Percentiles rank a stretch among this genome's conserved stretches.
phyloP scores from a whole-genome alignment of 1,284 basidiomycete species.

The Trichosporon ovoides region DNA sequence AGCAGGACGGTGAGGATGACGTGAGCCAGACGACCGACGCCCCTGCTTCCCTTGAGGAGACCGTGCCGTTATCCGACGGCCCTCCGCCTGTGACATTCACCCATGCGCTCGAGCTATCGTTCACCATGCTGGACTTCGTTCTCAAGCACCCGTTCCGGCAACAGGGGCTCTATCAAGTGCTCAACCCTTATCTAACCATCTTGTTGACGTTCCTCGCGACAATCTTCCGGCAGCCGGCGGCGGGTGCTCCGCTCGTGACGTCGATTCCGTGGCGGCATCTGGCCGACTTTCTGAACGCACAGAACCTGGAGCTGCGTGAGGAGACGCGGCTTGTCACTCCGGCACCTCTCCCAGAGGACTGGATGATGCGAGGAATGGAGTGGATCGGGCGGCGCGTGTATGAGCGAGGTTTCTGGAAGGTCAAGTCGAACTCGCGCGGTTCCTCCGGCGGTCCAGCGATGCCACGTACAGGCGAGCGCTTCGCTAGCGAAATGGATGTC shows the following conservation, averaged over 20 bases:
- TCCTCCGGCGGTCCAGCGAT: slow-evolving; percentile 52
- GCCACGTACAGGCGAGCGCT: slow-evolving; percentile 40
- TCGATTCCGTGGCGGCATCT: slow-evolving; percentile 80
- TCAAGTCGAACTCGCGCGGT: slow-evolving; percentile 42
- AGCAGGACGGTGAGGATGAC: slow-evolving; percentile 44
- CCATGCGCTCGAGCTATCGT: slow-evolving; percentile 71
- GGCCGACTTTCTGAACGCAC: slow-evolving; percentile 57
- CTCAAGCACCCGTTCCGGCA: slow-evolving; percentile 59
- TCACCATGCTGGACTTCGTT: slow-evolving; percentile 67
- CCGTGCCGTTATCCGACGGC: slow-evolving; percentile 23
- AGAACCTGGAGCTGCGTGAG: slow-evolving; percentile 56
- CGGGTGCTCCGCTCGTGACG: slow-evolving; percentile 62
- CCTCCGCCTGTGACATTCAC: slow-evolving; percentile 60
- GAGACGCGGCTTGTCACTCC: slow-evolving; percentile 53
- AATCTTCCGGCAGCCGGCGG: slow-evolving; percentile 60
- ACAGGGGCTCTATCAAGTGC: slow-evolving; percentile 57
- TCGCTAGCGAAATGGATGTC: slow-evolving; percentile 68
- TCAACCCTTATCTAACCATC: slow-evolving; percentile 82
- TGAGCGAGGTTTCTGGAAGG: slow-evolving; percentile 82
- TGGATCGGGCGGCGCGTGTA: slow-evolving; percentile 87
- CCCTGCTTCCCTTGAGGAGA: slow-evolving; percentile 2
- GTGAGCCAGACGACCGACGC: slow-evolving; percentile 19
- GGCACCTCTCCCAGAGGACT: slow-evolving; percentile 80
- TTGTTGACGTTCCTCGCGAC: slow-evolving; percentile 83
- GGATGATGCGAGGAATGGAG: slow-evolving; percentile 89